Base-by-base conservation (phyloP, 129 eudicot genomes). In the Lactuca sativa region DNA sequence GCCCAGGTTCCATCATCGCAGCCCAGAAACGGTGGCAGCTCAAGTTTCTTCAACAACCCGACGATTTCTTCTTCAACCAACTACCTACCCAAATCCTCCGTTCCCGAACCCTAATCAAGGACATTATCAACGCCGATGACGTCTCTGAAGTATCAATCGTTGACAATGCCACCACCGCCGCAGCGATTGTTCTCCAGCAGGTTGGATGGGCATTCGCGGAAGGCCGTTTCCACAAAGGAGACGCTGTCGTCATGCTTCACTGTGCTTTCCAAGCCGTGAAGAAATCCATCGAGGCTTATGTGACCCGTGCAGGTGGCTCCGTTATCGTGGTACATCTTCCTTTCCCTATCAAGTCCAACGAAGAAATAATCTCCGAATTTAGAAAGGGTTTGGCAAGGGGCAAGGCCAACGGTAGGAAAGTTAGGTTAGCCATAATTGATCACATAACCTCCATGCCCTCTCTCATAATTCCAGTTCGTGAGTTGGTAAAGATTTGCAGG, bases 161-260 rank as follows among this genome's bases (percentile, higher is more conserved):
- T 11, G 98, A 92, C 59, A 92, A 92, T 73, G 98, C 96, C 69
- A 89, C 98, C 69, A 92, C 98, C 12, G 98, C 98, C 30, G 88
- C 96, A 15, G 95, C 98, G 16, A 79, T 92, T 56, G 90, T 92
- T 15, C 84, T 92, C 52, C 88, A 85, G 69, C 85, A 86, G 64
- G 73, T 83, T 30, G 75, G 86, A 8, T 75, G 96, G 85, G 82
- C 86, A 15, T 86, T 92, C 60, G 64, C 73, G 6, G 82, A 84
- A 56, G 76, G 86, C 64, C 66, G 67, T 12, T 92, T 82, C 51
- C 7, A 57, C 14, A 69, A 61, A 15, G 96, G 96, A 2, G 98
- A 92, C 57, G 86, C 81, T 4, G 96, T 69, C 6, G 73, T 92
- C 4, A 80, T 92, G 77, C 88, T 92, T 32, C 89, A 89, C 15